A percentile compares a stretch with the other conserved stretches of the same genome.
phyloP scores from a whole-genome alignment of 2,329 filamentous ascomycete species.

The Neurospora crassa region DNA sequence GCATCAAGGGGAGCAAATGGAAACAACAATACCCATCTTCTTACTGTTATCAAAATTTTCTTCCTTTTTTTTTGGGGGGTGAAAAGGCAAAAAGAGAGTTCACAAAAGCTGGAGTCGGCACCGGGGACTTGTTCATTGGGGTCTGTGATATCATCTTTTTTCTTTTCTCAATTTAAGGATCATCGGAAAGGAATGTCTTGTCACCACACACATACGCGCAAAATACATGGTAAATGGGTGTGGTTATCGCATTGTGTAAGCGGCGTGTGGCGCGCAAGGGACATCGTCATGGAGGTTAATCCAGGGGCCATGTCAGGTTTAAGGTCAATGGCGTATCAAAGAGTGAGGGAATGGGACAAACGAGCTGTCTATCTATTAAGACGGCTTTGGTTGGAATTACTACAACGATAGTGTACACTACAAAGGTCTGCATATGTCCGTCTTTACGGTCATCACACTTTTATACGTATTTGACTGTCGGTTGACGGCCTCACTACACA shows the following conservation, averaged over 20 bases:
- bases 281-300: neutral
- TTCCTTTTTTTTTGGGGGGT: neutral
- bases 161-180: neutral
- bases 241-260: neutral
- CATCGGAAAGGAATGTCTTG: neutral
- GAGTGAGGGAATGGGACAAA: neutral
- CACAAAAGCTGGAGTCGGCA: neutral
- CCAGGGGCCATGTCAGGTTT: no score
- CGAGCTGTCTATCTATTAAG: neutral
- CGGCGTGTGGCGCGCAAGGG: neutral
- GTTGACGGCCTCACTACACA: neutral
- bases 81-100: neutral
- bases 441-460: neutral
- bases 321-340: no score
- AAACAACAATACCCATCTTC: neutral
- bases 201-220: neutral
- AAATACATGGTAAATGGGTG: neutral
- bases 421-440: neutral
- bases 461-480: neutral
- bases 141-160: neutral
- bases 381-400: neutral
- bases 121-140: neutral
- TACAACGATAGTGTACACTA: neutral
- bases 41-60: neutral
- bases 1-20: neutral